Evolutionary conservation across 2,329 filamentous ascomycete genomes (phyloP).

Genomic region (Alternaria arbusti): DNA sequence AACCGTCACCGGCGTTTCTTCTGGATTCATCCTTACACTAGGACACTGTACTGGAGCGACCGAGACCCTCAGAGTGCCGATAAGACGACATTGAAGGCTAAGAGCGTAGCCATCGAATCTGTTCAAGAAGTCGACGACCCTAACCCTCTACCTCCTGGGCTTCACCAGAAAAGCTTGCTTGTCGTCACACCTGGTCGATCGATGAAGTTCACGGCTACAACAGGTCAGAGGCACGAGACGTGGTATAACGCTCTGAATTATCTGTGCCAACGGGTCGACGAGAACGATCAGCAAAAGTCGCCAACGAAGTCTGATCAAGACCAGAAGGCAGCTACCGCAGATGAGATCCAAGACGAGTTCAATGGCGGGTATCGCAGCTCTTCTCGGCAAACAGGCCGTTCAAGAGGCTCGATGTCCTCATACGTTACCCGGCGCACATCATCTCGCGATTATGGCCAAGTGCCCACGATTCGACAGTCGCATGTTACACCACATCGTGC

Average conservation of each 20-base stretch:
- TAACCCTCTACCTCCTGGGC: slow-evolving; percentile 91
- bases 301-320: slow-evolving; percentile 47
- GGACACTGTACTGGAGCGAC: slow-evolving; percentile 96
- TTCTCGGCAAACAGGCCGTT: slow-evolving; percentile 59
- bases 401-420: slow-evolving; percentile 72
- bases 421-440: slow-evolving; percentile 69
- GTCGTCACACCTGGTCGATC: slow-evolving; percentile 87
- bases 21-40: slow-evolving; percentile 98
- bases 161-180: slow-evolving; percentile 92
- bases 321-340: slow-evolving; percentile 60
- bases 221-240: slow-evolving; percentile 92
- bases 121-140: slow-evolving; percentile 92
- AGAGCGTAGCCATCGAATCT: slow-evolving; percentile 93
- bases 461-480: slow-evolving; percentile 56
- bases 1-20: slow-evolving; percentile 95
- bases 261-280: slow-evolving; percentile 74
- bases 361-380: slow-evolving; percentile 67
- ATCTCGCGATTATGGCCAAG: slow-evolving; percentile 46
- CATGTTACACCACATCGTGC: slow-evolving; percentile 38
- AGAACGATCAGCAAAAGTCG: slow-evolving; percentile 50
- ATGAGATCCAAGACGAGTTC: slow-evolving; percentile 73
- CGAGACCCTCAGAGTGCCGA: slow-evolving; percentile 81
- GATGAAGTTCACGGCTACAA: slow-evolving; percentile 93
- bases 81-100: slow-evolving; percentile 76
- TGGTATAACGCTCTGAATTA: slow-evolving; percentile 99